A percentile compares a stretch with the other conserved stretches of the same genome.
Conservation (phyloP, 2,329 filamentous ascomycete species). For the Fusarium marasasianum region DNA sequence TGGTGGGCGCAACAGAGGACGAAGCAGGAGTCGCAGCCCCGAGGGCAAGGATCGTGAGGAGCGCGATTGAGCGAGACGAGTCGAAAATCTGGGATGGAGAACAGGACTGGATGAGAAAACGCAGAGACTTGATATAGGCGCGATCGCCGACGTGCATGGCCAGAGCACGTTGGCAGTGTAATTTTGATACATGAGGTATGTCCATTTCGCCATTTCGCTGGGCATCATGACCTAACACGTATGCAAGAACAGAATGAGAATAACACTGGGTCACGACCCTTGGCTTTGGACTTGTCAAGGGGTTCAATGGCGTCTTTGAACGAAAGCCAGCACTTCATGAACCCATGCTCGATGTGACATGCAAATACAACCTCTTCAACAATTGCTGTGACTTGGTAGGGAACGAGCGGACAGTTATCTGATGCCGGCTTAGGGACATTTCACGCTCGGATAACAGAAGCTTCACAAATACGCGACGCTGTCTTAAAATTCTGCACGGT, state of each 20-base stretch:
- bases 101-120: neutral
- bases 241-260: conserved; percentile 17
- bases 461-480: neutral
- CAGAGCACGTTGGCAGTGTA: conserved; percentile 44
- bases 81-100: neutral
- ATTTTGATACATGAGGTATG: conserved; percentile 42
- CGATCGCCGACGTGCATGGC: conserved; percentile 40
- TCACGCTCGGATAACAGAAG: neutral
- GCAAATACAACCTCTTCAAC: neutral
- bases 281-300: neutral
- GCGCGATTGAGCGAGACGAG: conserved; percentile 36
- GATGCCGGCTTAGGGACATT: neutral
- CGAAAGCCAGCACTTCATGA: neutral
- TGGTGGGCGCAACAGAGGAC: conserved; percentile 54
- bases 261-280: neutral
- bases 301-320: neutral
- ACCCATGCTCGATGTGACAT: neutral
- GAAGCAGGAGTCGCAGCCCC: conserved; percentile 62
- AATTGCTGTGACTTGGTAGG: neutral
- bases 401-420: neutral
- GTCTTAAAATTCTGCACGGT: neutral
- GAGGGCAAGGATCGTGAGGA: conserved; percentile 52
- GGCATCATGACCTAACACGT: neutral
- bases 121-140: neutral
- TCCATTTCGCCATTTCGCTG: neutral